Percentiles rank a stretch among this genome's conserved stretches.
phyloP scores from a whole-genome alignment of 208 protist genomes.

The Tetramitus jugosus region DNA sequence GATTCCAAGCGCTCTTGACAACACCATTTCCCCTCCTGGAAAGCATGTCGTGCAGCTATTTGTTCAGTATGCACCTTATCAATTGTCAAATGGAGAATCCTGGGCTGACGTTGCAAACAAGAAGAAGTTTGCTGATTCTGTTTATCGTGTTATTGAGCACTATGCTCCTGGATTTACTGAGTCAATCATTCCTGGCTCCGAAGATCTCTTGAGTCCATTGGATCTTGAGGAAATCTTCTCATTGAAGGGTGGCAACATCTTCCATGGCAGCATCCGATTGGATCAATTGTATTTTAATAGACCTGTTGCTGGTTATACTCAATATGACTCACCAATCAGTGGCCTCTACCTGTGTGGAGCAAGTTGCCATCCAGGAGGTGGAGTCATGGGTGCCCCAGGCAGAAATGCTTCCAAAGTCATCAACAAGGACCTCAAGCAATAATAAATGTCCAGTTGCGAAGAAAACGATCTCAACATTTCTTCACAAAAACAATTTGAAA shows the following conservation, averaged over 20 bases:
- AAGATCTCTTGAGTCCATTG: slow-evolving; percentile 41
- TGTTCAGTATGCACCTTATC: slow-evolving; percentile 52
- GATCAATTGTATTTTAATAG: slow-evolving; percentile 44
- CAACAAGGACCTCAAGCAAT: too few species aligned
- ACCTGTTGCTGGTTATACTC: slow-evolving; percentile 28
- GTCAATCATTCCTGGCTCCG: slow-evolving; percentile 37
- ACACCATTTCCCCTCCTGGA: slow-evolving; percentile 40
- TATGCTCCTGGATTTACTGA: slow-evolving; percentile 45
- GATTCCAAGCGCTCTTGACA: slow-evolving; percentile 45
- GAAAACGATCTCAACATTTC: too few species aligned
- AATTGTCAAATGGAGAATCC: neutral
- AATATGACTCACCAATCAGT: slow-evolving; percentile 30
- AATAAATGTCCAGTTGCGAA: too few species aligned
- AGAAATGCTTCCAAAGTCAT: slow-evolving; percentile 29
- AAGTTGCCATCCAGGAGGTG: slow-evolving; percentile 46
- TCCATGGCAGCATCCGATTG: slow-evolving; percentile 44
- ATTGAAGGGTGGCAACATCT: slow-evolving; percentile 46
- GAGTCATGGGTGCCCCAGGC: slow-evolving; percentile 49
- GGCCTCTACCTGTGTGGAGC: slow-evolving; percentile 41
- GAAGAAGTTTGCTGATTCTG: slow-evolving; percentile 17
- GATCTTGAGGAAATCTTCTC: slow-evolving; percentile 41
- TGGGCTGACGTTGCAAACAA: slow-evolving; percentile 9
- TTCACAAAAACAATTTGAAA: too few species aligned
- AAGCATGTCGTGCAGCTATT: slow-evolving; percentile 51
- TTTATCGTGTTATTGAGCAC: slow-evolving; percentile 43